These are phyloP conservation scores for Ramaria sp. DNA, from an alignment of 768 basidiomycete genomes.

Conservation along the genomic window DNA sequence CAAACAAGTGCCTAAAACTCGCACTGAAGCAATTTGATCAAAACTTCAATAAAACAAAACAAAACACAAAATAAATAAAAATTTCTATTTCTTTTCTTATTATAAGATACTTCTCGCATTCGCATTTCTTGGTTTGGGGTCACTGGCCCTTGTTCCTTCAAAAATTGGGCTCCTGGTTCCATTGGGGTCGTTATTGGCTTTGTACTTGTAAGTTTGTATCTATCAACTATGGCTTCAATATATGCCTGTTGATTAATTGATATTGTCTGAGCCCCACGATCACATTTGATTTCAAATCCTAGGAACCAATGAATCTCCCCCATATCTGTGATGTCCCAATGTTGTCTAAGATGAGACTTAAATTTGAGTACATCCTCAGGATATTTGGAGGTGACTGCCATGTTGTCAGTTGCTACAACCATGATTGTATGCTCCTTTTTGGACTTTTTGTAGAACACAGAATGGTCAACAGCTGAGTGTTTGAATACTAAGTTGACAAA, in stretches of 20 bases:
- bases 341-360: too few relatives aligned
- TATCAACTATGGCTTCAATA: constrained; percentile 13
- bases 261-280: constrained; percentile 9
- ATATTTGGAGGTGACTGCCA: too few relatives aligned
- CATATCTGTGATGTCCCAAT: not conserved
- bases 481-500: too few relatives aligned
- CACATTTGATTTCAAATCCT: constrained; percentile 21
- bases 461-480: too few relatives aligned
- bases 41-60: too few relatives aligned
- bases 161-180: constrained; percentile 16
- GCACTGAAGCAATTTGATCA: too few relatives aligned
- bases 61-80: too few relatives aligned
- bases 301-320: constrained; percentile 16
- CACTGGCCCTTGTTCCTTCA: constrained; percentile 9
- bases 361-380: too few relatives aligned
- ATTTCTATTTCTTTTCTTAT: constrained; percentile 7
- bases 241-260: constrained; percentile 15
- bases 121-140: not conserved
- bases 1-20: too few relatives aligned
- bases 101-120: constrained; percentile 10
- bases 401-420: too few relatives aligned
- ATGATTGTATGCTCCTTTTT: too few relatives aligned
- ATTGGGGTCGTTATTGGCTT: constrained; percentile 24
- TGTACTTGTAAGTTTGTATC: constrained; percentile 19
- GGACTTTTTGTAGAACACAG: too few relatives aligned